Evolutionary conservation across 2,329 filamentous ascomycete genomes (phyloP).

Genomic region (Orbilia ellipsospora): DNA sequence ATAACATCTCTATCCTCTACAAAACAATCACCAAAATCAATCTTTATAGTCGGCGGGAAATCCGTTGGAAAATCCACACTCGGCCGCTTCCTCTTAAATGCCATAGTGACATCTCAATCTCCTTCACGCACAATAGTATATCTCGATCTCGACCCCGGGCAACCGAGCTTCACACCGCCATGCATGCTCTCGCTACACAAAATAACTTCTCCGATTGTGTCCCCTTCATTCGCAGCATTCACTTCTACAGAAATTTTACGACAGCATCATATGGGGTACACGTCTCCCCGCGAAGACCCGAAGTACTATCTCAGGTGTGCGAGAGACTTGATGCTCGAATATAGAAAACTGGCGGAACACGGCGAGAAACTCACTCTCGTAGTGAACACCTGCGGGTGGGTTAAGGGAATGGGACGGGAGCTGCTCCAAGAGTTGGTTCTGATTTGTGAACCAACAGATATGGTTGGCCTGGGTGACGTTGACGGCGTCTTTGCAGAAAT

Average conservation of each 20-base stretch:
- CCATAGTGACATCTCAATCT: conserved; percentile 57
- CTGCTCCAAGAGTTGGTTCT: conserved; percentile 71
- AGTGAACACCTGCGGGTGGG: conserved; percentile 80
- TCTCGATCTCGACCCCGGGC: conserved; percentile 81
- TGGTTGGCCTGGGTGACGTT: conserved; percentile 64
- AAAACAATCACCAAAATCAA: conserved; percentile 45
- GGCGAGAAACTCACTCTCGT: conserved; percentile 60
- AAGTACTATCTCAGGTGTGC: conserved; percentile 75
- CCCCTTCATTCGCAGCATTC: conserved; percentile 75
- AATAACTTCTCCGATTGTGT: conserved; percentile 72
- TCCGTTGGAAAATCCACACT: conserved; percentile 57
- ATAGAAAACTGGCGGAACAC: conserved; percentile 61
- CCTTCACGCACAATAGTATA: conserved; percentile 66
- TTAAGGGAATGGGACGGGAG: conserved; percentile 76
- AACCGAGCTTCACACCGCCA: conserved; percentile 78
- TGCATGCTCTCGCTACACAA: conserved; percentile 76
- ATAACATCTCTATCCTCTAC: conserved; percentile 28
- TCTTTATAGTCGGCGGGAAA: conserved; percentile 58
- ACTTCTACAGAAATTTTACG: conserved; percentile 64
- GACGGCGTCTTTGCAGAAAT: conserved; percentile 47
- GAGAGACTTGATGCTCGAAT: conserved; percentile 71
- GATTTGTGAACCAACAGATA: conserved; percentile 69
- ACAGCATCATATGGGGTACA: conserved; percentile 74
- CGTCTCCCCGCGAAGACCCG: conserved; percentile 74
- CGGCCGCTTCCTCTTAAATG: conserved; percentile 53